phyloP scores from a whole-genome alignment of 345 rosid species.

The Aurinia saxatilis region DNA sequence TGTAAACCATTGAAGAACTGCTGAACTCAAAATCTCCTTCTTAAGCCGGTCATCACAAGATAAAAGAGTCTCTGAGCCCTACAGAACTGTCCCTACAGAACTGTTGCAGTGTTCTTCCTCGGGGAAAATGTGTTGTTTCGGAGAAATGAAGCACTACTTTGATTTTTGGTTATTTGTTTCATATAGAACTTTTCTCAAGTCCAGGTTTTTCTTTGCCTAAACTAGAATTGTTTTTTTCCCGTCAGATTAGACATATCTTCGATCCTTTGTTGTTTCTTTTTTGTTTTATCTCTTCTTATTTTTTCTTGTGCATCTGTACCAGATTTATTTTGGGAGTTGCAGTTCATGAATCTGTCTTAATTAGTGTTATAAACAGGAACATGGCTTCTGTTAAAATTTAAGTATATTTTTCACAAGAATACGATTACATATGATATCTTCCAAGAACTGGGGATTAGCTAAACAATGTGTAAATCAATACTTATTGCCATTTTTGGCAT shows the following conservation, averaged over 20 bases:
- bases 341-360: background rate
- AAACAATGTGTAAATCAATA: no score
- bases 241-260: constrained; percentile 20
- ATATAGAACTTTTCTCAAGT: constrained; percentile 1
- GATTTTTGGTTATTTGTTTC: constrained; percentile 2
- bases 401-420: background rate
- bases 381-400: background rate
- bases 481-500: no score
- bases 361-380: background rate
- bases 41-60: background rate
- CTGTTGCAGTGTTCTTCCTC: constrained; percentile 4
- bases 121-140: constrained; percentile 10
- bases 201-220: constrained; percentile 10
- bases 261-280: background rate
- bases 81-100: no score
- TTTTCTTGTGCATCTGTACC: constrained; percentile 4
- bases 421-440: background rate
- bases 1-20: constrained; percentile 9
- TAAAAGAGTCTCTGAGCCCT: background rate
- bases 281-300: background rate
- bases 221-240: constrained; percentile 9
- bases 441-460: background rate
- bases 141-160: background rate
- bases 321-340: constrained; percentile 1
- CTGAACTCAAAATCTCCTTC: constrained; percentile 4